A percentile compares a stretch with the other conserved stretches of the same genome.
phyloP scores from a whole-genome alignment of 2,329 filamentous ascomycete species.

The Nakataea oryzae region DNA sequence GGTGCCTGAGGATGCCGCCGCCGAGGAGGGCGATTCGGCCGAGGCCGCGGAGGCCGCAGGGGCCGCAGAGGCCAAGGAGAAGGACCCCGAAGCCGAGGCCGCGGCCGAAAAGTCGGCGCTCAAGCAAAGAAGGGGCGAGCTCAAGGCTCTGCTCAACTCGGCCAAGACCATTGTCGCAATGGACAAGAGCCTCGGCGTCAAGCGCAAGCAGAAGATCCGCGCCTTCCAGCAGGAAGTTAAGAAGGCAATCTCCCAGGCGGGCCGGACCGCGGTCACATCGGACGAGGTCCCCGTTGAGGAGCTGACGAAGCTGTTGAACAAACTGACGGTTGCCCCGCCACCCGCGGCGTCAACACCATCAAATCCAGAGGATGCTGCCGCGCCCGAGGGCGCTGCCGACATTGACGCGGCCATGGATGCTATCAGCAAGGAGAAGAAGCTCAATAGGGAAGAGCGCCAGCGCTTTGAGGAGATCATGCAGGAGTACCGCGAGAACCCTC shows the following conservation, averaged over 20 bases:
- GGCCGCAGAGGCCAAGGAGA: slow-evolving; percentile 14
- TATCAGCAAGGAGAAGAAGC: slow-evolving; percentile 18
- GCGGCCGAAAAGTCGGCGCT: slow-evolving; percentile 10
- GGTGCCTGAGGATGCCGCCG: slow-evolving; percentile 15
- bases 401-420: not conserved
- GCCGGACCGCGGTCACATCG: slow-evolving; percentile 26
- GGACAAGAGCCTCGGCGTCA: slow-evolving; percentile 42
- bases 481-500: slow-evolving; percentile 62
- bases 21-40: slow-evolving; percentile 10
- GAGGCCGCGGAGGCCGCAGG: slow-evolving; percentile 16
- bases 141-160: slow-evolving; percentile 38
- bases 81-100: slow-evolving; percentile 11
- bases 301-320: slow-evolving; percentile 37
- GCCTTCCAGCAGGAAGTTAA: slow-evolving; percentile 58
- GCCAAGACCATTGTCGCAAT: slow-evolving; percentile 14
- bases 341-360: slow-evolving; percentile 18
- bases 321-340: slow-evolving; percentile 18
- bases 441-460: slow-evolving; percentile 41
- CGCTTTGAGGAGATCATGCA: slow-evolving; percentile 47
- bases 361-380: slow-evolving; percentile 13
- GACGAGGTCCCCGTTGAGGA: slow-evolving; percentile 41
- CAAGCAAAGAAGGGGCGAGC: not conserved
- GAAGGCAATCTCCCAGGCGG: slow-evolving; percentile 47
- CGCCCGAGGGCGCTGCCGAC: not conserved
- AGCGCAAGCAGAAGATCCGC: slow-evolving; percentile 67